Evolutionary conservation across 345 rosid genomes (phyloP), one percentile per base, ranked within the genome.

Genomic region (Nephelium lappaceum): DNA sequence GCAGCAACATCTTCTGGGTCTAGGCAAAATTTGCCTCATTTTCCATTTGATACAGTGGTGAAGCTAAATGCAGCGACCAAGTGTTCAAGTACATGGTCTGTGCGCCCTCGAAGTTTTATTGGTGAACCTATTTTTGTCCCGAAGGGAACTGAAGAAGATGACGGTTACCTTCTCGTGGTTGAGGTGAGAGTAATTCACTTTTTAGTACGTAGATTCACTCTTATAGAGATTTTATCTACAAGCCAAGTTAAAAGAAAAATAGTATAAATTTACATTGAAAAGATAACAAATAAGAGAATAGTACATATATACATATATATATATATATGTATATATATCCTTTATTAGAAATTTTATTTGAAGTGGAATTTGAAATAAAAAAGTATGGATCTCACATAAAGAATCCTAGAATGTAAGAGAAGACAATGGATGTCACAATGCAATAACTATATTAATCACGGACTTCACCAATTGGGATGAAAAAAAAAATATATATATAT

Each of bases 51-150:
- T 71, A 92, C 85, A 47, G 90, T 95, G 58, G 91, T 90, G 83
- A 93, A 93, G 88, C 80, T 93, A 15, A 81, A 92, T 78, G 64
- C 80, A 47, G 72, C 51, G 12, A 81, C 81, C 23, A 79, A 81
- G 5, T 71, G 87, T 8, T 66, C 63, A 1, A 74, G 72, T 11
- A 83, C 89, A n/a, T 95, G 98, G 99, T 81, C 89, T 1, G 89
- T 84, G 9, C 86, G 87, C 41, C 73, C 87, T 73, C 83, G 99
- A 76, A 91, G 87, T 72, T 95, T 92, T 71, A 83, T 93, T 3
- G 99, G 98, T 18, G 99, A 95, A 84, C 99, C 98, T 5, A 87
- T 89, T 79, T 91, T 95, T 78, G 88, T 92, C 21, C 87, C 93
- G 53, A 91, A 49, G 49, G 88, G 78, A 65, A 68, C 76, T 3